Base-by-base conservation (phyloP, 257 asterid genomes). In the Avicennia marina region DNA sequence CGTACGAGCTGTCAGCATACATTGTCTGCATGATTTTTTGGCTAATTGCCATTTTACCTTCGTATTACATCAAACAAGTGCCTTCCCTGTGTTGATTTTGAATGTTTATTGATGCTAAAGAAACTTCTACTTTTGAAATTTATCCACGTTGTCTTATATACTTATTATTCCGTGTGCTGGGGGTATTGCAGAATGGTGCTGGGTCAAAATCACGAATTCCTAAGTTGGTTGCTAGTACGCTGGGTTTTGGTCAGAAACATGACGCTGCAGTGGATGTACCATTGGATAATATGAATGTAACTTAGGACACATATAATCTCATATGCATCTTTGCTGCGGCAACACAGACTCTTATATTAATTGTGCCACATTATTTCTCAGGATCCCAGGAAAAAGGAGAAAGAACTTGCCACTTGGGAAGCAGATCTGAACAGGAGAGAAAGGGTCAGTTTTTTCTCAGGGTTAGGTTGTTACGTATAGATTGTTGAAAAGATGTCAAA, bases 221-320 rank as follows among this genome's bases (percentile, higher is more conserved):
- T 19, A 81, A 86, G 68, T 81, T 72, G 72, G 88, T 89, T 62
- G 74, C 97, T 16, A 86, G 32, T 81, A 81, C 97, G 22, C 64
- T 93, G n/a, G 99, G 99, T 43, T 84, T 93, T 54, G 95, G 99
- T 45, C 95, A 78, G 81, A 93, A 86, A 59, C 95, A 89, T 58
- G 99, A 93, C 81, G 99, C 97, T 34, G 82, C 95, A 16, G 89
- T 69, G 56, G 99, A 93, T 63, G 81, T 93, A 71, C 97, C 99
- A n/a, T 67, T 93, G 66, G 97, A 86, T 72, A 16, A 78, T 6
- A 60, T 78, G 87, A 84, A 78, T 65, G 97, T 89, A 89, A 78
- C 67, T 60, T 32, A 38, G 55, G 63, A 38, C 39, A 15, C 34
- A 17, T 43, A 26, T 55, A 19, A 33, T 53, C 38, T 17, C 17